Conservation (phyloP, 495 filamentous ascomycete species). For the Neurospora hispaniola region DNA sequence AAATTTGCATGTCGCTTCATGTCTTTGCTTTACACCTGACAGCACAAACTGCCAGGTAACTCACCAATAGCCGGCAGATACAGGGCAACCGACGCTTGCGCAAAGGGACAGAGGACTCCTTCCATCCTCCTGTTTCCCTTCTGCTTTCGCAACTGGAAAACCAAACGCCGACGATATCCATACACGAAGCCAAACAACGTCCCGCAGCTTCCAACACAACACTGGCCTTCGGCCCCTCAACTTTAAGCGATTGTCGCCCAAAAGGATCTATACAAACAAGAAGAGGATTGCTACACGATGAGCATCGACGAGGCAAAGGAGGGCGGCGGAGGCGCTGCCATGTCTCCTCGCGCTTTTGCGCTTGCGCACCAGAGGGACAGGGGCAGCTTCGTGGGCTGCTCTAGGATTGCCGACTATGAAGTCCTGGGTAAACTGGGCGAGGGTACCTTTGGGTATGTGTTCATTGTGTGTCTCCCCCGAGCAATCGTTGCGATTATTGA, state of each 20-base stretch:
- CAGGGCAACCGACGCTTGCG: not conserved
- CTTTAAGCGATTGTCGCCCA: not conserved
- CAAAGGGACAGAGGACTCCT: not conserved
- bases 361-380: constrained; percentile 32
- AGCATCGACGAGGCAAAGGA: constrained; percentile 14
- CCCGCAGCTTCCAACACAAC: not conserved
- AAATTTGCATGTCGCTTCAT: not conserved
- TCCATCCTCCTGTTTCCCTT: not conserved
- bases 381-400: constrained; percentile 69
- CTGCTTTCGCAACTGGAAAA: not conserved
- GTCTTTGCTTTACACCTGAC: not conserved
- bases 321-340: constrained; percentile 5
- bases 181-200: not conserved
- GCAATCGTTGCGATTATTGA: not conserved
- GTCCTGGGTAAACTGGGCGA: constrained; percentile 88
- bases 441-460: constrained; percentile 81
- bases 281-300: constrained; percentile 9
- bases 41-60: not conserved
- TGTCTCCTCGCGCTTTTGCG: constrained; percentile 35
- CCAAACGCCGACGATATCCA: not conserved
- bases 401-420: constrained; percentile 79
- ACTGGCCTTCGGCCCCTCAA: not conserved
- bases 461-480: not conserved
- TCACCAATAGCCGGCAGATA: not conserved
- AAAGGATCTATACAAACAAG: not conserved